phyloP scores from a whole-genome alignment of 371 early-diverging fungal species.

The Mucor mucedo region DNA sequence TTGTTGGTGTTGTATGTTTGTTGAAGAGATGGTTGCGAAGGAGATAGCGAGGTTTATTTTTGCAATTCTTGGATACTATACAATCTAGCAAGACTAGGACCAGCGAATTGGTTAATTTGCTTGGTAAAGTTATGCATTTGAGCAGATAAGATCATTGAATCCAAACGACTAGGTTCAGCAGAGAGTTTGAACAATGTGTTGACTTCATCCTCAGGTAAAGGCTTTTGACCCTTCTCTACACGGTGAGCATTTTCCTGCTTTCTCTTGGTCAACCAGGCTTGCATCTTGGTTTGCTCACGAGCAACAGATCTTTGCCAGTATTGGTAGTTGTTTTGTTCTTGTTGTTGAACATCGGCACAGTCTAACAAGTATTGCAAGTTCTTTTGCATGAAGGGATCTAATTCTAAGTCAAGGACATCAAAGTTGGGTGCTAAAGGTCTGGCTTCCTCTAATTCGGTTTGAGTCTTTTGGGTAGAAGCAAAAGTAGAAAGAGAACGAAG shows the following conservation, averaged over 20 bases:
- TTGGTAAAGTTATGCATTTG: conserved; percentile 92
- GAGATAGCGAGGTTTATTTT: conserved; percentile 46
- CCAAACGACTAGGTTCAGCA: conserved; percentile 90
- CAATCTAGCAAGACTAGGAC: conserved; percentile 86
- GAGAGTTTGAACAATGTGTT: conserved; percentile 71
- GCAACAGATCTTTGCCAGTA: conserved; percentile 92
- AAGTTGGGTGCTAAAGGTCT: conserved; percentile 82
- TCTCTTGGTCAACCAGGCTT: conserved; percentile 64
- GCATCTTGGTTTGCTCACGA: conserved; percentile 82
- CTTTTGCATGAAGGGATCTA: conserved; percentile 84
- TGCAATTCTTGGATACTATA: conserved; percentile 82
- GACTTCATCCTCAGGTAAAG: conserved; percentile 85
- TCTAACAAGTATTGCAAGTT: conserved; percentile 89
- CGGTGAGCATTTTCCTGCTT: conserved; percentile 83
- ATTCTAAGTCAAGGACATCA: conserved; percentile 80
- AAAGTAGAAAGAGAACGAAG: conserved; percentile 54
- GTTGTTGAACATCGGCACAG: conserved; percentile 87
- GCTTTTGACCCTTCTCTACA: conserved; percentile 70
- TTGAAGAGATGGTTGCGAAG: neutral
- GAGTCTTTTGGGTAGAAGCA: conserved; percentile 44
- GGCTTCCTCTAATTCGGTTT: conserved; percentile 45
- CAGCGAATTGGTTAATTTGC: conserved; percentile 89
- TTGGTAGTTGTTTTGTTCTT: conserved; percentile 91
- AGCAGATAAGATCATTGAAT: conserved; percentile 84
- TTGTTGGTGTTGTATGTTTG: neutral